Conservation (phyloP, 2,329 filamentous ascomycete genomes). For the Monosporascus sp. region DNA sequence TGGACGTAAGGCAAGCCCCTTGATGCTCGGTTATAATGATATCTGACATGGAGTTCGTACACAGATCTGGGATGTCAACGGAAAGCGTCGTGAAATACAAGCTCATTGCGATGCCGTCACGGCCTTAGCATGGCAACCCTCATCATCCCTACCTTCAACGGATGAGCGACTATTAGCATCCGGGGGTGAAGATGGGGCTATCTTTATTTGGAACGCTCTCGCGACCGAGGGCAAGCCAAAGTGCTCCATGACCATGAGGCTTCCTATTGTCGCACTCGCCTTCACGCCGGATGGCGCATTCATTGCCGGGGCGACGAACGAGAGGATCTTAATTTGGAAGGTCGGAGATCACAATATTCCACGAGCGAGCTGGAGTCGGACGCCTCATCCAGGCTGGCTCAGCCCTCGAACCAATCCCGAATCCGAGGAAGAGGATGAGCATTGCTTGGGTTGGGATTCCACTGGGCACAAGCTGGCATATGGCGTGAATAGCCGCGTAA, state of each 20-base stretch:
- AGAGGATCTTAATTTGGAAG: slow-evolving; percentile 60
- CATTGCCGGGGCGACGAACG: slow-evolving; percentile 56
- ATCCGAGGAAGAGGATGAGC: slow-evolving; percentile 54
- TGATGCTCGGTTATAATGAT: neutral
- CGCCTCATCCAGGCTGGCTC: slow-evolving; percentile 51
- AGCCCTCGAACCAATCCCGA: slow-evolving; percentile 50
- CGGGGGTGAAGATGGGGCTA: slow-evolving; percentile 57
- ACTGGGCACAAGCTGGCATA: slow-evolving; percentile 59
- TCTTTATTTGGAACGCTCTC: slow-evolving; percentile 58
- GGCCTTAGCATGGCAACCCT: slow-evolving; percentile 56
- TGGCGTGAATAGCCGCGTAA: slow-evolving; percentile 57
- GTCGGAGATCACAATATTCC: slow-evolving; percentile 54
- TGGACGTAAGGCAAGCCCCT: slow-evolving; percentile 49
- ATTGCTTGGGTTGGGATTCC: slow-evolving; percentile 58
- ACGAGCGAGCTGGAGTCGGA: slow-evolving; percentile 54
- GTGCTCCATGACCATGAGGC: slow-evolving; percentile 56
- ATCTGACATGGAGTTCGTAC: slow-evolving; percentile 5
- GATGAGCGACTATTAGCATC: slow-evolving; percentile 56
- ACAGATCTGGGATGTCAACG: slow-evolving; percentile 51
- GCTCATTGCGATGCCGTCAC: slow-evolving; percentile 56
- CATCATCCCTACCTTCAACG: slow-evolving; percentile 32
- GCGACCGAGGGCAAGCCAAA: slow-evolving; percentile 50
- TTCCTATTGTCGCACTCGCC: slow-evolving; percentile 52
- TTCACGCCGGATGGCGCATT: slow-evolving; percentile 61
- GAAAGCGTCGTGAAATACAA: slow-evolving; percentile 49